A percentile compares a stretch with the other conserved stretches of the same genome.
Evolutionary conservation across 805 yeast species (phyloP).

Genomic region (Clavispora santaluciae): DNA sequence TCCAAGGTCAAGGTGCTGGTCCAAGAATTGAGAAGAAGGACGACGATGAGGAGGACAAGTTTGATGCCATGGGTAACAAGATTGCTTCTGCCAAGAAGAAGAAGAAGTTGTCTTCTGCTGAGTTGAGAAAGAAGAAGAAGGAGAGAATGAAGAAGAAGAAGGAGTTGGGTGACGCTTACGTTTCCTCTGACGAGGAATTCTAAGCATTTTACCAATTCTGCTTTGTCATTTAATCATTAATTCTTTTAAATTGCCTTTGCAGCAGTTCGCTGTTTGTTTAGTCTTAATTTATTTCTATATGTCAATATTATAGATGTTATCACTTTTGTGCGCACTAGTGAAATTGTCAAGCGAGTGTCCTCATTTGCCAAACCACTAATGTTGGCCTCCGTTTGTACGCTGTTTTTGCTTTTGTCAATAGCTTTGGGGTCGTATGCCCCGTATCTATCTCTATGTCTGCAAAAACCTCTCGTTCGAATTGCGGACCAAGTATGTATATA

Average conservation of each 20-base stretch:
- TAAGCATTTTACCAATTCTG: slow-evolving; percentile 17
- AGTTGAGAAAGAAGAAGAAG: slow-evolving; percentile 99
- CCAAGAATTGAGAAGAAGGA: slow-evolving; percentile 98
- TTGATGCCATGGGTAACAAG: slow-evolving; percentile 99
- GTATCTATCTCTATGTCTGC: slow-evolving; percentile 7
- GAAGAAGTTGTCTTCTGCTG: slow-evolving; percentile 97
- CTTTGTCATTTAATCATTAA: slow-evolving; percentile 6
- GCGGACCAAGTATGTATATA: slow-evolving; percentile 16
- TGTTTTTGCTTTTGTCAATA: background rate
- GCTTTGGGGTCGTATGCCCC: slow-evolving; percentile 8
- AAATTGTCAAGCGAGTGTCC: background rate
- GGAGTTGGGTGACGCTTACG: slow-evolving; percentile 99
- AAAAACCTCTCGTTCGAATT: background rate
- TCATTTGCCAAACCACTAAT: background rate
- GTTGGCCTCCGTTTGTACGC: background rate
- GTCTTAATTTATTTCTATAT: slow-evolving; percentile 17
- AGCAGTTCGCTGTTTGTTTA: slow-evolving; percentile 9
- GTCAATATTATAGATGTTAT: slow-evolving; percentile 17
- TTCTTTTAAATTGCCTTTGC: slow-evolving; percentile 6
- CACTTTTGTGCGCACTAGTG: background rate
- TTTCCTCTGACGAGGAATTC: slow-evolving; percentile 81
- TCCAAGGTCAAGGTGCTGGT: slow-evolving; percentile 99
- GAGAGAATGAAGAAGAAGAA: slow-evolving; percentile 99
- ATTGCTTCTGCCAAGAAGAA: slow-evolving; percentile 93
- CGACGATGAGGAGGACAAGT: slow-evolving; percentile 87